Evolutionary conservation across 768 basidiomycete species (phyloP).

Genomic region (Holtermanniella nyarrowii): DNA sequence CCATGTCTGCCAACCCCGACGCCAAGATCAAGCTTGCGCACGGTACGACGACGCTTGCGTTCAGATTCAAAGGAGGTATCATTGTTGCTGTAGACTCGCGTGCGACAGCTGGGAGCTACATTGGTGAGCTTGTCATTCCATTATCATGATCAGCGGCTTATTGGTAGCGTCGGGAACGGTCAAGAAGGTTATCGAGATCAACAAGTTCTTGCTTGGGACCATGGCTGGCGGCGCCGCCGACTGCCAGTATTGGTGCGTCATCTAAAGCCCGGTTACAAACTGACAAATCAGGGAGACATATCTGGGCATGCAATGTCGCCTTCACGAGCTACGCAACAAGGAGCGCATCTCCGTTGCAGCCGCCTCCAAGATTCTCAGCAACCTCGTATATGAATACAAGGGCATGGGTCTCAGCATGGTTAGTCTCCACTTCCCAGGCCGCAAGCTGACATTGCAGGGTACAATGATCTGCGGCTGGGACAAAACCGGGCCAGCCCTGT

Average conservation of each 20-base stretch:
- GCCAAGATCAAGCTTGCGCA: conserved; percentile 98
- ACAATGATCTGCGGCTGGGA: conserved; percentile 99
- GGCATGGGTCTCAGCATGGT: conserved; percentile 99
- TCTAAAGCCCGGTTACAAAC: background rate
- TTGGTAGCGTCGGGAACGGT: conserved; percentile 81
- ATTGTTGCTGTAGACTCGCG: conserved; percentile 99
- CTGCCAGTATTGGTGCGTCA: conserved; percentile 42
- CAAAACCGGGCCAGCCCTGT: conserved; percentile 93
- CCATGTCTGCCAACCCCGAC: conserved; percentile 72
- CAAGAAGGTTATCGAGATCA: conserved; percentile 99
- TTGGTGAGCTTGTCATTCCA: conserved; percentile 53
- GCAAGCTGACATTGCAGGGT: conserved; percentile 49
- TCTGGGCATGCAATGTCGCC: conserved; percentile 90
- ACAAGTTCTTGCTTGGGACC: conserved; percentile 94
- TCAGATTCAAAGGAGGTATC: conserved; percentile 91
- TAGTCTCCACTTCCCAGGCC: conserved; percentile 22
- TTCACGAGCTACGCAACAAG: conserved; percentile 87
- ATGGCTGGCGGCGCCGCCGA: conserved; percentile 98
- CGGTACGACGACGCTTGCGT: conserved; percentile 95
- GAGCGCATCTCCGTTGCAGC: conserved; percentile 99
- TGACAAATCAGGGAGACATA: conserved; percentile 80
- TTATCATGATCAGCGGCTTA: too few species aligned
- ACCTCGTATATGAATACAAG: conserved; percentile 95
- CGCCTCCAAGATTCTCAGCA: conserved; percentile 92
- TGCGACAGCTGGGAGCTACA: conserved; percentile 92